Evolutionary conservation across 2,329 filamentous ascomycete genomes (phyloP), one percentile per base, ranked within the genome.

Genomic region (Emericellopsis atlantica): DNA sequence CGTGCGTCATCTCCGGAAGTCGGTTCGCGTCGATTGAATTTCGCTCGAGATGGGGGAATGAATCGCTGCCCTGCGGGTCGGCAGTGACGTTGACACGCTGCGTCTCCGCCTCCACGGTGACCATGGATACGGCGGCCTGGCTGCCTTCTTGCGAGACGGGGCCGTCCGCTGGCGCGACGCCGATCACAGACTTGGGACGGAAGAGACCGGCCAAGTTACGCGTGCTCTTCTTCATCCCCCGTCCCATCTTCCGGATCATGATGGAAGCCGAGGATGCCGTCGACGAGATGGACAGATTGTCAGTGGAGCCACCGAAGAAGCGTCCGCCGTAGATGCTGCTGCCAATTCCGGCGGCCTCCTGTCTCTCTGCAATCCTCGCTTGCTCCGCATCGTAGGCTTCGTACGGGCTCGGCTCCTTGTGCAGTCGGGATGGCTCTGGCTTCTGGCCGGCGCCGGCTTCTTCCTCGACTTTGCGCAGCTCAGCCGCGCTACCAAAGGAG

Each of bases 241-340:
- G 87, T 42, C 92, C 92, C 92, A 98, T 98, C 67, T 98, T 98
- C 40, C 92, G 80, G 49, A 98, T 84, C 86, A 93, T 93, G 51
- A 93, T 79, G 24, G 87, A 93, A 29, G 86, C 86, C 16, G 86
- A 93, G 6, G 87, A 93, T 16, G 86, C 86, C 9, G 86, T 93
- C 4, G 87, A 93, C 2, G 85, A 90, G 47, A 93, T 87, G 12
- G 87, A 93, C 36, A 98, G 64, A 50, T 96, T 96, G 61, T 98
- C 92, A 0, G 87, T 96, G 5, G 92, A 98, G 12, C 87, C 84
- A 14, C 81, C 76, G 56, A 96, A 95, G 47, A 90, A 76, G 48
- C 83, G 82, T 12, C 87, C 85, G 21, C 84, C 84, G 58, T 98
- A 98, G 50, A 98, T 98, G 56, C 81, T 92, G 55, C 83, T 88